Evolutionary conservation across 2,329 filamentous ascomycete genomes (phyloP).

Genomic region (Ascochyta fabae): DNA sequence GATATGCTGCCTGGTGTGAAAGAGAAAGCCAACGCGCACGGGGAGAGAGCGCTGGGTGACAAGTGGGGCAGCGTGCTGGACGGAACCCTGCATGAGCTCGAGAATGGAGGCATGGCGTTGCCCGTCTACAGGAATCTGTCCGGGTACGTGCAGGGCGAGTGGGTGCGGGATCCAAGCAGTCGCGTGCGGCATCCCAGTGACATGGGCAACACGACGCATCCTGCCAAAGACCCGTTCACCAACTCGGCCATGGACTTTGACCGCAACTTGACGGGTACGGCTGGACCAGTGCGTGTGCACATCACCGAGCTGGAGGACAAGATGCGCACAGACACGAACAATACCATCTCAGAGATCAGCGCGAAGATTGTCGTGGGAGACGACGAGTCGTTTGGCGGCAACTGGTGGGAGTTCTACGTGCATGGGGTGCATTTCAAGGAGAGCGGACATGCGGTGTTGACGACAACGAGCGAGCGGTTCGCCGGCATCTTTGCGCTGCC

Average conservation of each 20-base stretch:
- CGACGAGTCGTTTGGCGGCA: slow-evolving; percentile 66
- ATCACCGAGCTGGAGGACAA: slow-evolving; percentile 62
- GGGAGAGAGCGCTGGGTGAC: slow-evolving; percentile 41
- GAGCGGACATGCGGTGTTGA: slow-evolving; percentile 80
- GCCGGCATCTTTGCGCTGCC: slow-evolving; percentile 89
- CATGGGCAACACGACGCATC: slow-evolving; percentile 61
- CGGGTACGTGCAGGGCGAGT: slow-evolving; percentile 77
- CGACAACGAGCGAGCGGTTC: slow-evolving; percentile 86
- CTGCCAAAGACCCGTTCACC: slow-evolving; percentile 71
- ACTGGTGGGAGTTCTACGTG: slow-evolving; percentile 79
- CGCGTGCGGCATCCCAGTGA: slow-evolving; percentile 54
- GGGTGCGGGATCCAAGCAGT: slow-evolving; percentile 66
- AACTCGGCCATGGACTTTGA: slow-evolving; percentile 65
- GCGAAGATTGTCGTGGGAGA: slow-evolving; percentile 77
- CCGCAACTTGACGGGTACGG: slow-evolving; percentile 77
- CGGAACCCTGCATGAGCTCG: slow-evolving; percentile 31
- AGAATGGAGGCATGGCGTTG: slow-evolving; percentile 51
- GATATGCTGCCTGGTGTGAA: slow-evolving; percentile 71
- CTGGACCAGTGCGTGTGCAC: slow-evolving; percentile 71
- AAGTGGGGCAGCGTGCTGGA: slow-evolving; percentile 55
- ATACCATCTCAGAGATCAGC: slow-evolving; percentile 69
- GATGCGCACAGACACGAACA: slow-evolving; percentile 40
- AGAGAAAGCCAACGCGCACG: slow-evolving; percentile 58
- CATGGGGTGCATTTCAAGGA: slow-evolving; percentile 86
- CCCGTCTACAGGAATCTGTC: slow-evolving; percentile 80